A percentile compares a stretch with the other conserved stretches of the same genome.
phyloP scores from a whole-genome alignment of 768 basidiomycete species.

The Lentinula guzmanii region DNA sequence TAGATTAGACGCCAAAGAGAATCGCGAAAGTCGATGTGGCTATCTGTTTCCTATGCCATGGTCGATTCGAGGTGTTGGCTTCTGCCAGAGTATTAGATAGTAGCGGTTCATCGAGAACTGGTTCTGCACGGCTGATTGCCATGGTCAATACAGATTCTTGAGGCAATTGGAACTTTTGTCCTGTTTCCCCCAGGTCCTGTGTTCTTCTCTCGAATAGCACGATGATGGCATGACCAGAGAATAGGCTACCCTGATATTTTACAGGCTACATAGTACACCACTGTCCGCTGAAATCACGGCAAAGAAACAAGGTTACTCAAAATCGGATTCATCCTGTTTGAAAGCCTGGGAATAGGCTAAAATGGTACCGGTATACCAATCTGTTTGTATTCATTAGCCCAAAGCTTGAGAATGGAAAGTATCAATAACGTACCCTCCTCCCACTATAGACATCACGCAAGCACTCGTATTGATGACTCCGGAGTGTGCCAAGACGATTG shows the following conservation, averaged over 20 bases:
- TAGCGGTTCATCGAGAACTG: slow-evolving; percentile 14
- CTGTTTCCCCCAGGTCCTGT: not conserved
- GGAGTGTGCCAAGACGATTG: slow-evolving; percentile 88
- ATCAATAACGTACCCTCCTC: slow-evolving; percentile 66
- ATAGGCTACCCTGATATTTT: not conserved
- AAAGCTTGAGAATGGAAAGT: slow-evolving; percentile 4
- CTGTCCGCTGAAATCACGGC: not conserved
- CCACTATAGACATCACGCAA: slow-evolving; percentile 90
- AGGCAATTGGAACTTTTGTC: not conserved
- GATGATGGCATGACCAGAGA: not conserved
- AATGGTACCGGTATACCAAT: slow-evolving; percentile 85
- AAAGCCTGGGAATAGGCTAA: slow-evolving; percentile 82
- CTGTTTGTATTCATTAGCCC: slow-evolving; percentile 24
- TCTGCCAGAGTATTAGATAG: slow-evolving; percentile 29
- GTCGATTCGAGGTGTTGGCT: slow-evolving; percentile 51
- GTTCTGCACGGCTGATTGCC: slow-evolving; percentile 36
- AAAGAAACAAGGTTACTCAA: slow-evolving; percentile 38
- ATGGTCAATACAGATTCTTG: slow-evolving; percentile 20
- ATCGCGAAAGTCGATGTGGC: slow-evolving; percentile 46
- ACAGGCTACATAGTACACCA: slow-evolving; percentile 6
- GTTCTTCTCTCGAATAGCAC: not conserved
- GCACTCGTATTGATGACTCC: slow-evolving; percentile 80
- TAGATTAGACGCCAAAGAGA: slow-evolving; percentile 48
- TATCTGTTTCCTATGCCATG: slow-evolving; percentile 69
- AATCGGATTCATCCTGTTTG: slow-evolving; percentile 77